These are phyloP conservation scores for Brettanomyces custersianus DNA, from an alignment of 805 yeast genomes.

Conservation along the genomic window DNA sequence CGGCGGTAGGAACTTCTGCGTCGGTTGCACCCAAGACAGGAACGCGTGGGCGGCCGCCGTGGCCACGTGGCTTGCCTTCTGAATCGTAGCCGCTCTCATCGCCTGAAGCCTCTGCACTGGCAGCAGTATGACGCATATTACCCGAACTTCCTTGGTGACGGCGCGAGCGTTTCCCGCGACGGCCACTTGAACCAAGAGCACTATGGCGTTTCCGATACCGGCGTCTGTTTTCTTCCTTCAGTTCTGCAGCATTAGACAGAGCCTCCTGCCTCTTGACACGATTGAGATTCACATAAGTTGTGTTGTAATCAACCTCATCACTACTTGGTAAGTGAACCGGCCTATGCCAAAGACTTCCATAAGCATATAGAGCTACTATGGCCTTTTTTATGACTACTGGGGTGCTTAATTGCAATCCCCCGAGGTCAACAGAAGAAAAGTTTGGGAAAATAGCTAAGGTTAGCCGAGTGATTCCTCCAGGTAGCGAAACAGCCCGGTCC, in stretches of 20 bases:
- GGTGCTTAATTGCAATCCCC: neutral
- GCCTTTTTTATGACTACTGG: constrained; percentile 8
- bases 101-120: too few species aligned
- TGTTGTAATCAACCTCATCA: constrained; percentile 1
- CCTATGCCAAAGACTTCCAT: constrained; percentile 12
- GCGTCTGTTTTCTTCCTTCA: too few species aligned
- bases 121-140: too few species aligned
- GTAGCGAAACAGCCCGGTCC: neutral
- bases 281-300: constrained; percentile 15
- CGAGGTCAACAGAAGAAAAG: constrained; percentile 5
- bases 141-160: too few species aligned
- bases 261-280: too few species aligned
- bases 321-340: constrained; percentile 11
- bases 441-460: constrained; percentile 7
- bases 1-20: neutral
- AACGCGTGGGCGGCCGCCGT: neutral
- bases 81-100: too few species aligned
- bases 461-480: neutral
- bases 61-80: too few species aligned
- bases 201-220: too few species aligned
- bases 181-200: too few species aligned
- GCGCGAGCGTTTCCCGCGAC: too few species aligned
- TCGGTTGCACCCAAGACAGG: neutral
- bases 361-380: constrained; percentile 4
- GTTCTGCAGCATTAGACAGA: too few species aligned